Conservation (phyloP, 1,139 yeast species). For the Zygosaccharomyces sapae region DNA sequence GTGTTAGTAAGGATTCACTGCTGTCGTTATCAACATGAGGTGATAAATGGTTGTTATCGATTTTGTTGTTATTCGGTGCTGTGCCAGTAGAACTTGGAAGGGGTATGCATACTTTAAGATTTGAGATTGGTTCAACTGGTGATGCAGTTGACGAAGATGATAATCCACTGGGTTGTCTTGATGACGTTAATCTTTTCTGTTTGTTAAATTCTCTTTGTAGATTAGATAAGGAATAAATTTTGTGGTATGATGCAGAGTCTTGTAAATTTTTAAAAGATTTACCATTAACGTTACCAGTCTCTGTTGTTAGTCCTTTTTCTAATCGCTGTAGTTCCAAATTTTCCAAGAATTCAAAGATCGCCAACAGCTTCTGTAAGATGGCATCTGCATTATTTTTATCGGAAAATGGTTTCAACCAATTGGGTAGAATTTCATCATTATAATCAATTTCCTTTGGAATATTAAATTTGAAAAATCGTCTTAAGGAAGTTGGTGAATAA, state of each 20-base stretch:
- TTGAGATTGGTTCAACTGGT: conserved; percentile 6
- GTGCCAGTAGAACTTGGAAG: conserved; percentile 5
- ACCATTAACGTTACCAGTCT: conserved; percentile 6
- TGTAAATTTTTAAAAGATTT: conserved; percentile 6
- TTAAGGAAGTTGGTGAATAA: conserved; percentile 38
- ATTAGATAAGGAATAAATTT: conserved; percentile 30
- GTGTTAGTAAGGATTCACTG: conserved; percentile 27
- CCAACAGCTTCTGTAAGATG: conserved; percentile 41
- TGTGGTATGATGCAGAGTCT: conserved; percentile 16
- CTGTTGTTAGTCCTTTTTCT: conserved; percentile 31
- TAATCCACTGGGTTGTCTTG: conserved; percentile 9
- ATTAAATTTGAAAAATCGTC: conserved; percentile 29
- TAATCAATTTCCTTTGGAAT: conserved; percentile 25
- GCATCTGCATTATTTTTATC: conserved; percentile 36
- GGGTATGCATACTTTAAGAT: conserved; percentile 12
- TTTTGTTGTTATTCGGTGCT: background rate
- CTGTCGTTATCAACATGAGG: conserved; percentile 17
- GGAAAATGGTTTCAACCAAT: conserved; percentile 45
- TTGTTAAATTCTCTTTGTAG: conserved; percentile 26
- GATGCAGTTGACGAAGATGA: conserved; percentile 13
- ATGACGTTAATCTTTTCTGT: conserved; percentile 9
- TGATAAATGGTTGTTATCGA: conserved; percentile 10
- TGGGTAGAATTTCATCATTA: conserved; percentile 39
- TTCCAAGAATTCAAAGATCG: conserved; percentile 50
- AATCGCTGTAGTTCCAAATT: conserved; percentile 49